Conservation (phyloP, 2,329 filamentous ascomycete species). For the Xylariales sp. region DNA sequence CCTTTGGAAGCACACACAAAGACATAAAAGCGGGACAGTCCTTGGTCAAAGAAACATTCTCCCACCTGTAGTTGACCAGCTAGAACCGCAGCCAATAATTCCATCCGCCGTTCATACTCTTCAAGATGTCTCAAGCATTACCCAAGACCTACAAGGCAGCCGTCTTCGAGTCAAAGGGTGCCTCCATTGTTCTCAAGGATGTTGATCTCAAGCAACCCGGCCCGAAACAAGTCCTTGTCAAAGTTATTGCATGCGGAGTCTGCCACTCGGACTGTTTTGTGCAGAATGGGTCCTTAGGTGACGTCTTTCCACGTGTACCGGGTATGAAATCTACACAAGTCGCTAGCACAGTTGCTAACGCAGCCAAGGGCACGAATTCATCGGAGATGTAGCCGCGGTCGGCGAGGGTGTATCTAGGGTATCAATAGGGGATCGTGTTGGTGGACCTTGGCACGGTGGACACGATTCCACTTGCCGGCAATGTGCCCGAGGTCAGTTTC, state of each 20-base stretch:
- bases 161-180: conserved; percentile 48
- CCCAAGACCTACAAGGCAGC: conserved; percentile 66
- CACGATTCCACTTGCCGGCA: conserved; percentile 57
- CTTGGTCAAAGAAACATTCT: too few relatives aligned
- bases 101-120: too few relatives aligned
- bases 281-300: conserved; percentile 45
- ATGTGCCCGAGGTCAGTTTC: conserved; percentile 60
- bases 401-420: conserved; percentile 53
- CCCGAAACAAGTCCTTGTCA: conserved; percentile 60
- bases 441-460: conserved; percentile 65
- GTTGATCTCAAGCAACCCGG: conserved; percentile 52
- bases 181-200: conserved; percentile 54
- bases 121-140: conserved; percentile 31
- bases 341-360: too few relatives aligned
- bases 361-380: conserved; percentile 69
- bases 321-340: too few relatives aligned
- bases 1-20: too few relatives aligned
- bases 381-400: conserved; percentile 61
- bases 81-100: too few relatives aligned
- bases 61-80: too few relatives aligned
- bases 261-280: conserved; percentile 59
- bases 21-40: too few relatives aligned
- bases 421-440: conserved; percentile 61
- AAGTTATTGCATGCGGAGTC: conserved; percentile 67
- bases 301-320: conserved; percentile 55